phyloP scores from a whole-genome alignment of 495 filamentous ascomycete species.

The Amniculicola lignicola region DNA sequence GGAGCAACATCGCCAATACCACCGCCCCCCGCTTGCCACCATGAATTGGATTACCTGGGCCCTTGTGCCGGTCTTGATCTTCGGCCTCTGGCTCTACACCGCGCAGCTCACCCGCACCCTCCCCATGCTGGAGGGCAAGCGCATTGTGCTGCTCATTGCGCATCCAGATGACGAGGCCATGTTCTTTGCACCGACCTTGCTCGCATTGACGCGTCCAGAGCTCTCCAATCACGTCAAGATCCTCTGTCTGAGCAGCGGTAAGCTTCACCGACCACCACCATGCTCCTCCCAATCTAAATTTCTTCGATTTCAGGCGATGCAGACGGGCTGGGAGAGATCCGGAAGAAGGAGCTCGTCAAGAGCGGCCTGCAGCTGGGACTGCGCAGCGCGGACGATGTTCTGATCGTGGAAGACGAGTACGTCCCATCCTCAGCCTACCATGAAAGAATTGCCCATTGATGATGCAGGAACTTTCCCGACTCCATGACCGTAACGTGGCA shows the following conservation, averaged over 20 bases:
- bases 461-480: conserved; percentile 70
- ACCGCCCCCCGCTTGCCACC: conserved; percentile 4
- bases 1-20: conserved; percentile 24
- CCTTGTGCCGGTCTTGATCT: conserved; percentile 58
- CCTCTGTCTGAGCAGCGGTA: conserved; percentile 83
- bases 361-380: conserved; percentile 74
- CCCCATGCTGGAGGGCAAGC: conserved; percentile 69
- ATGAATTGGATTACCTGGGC: conserved; percentile 43
- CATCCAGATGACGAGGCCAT: conserved; percentile 99
- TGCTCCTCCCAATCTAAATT: background rate
- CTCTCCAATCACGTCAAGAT: conserved; percentile 88
- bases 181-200: conserved; percentile 92
- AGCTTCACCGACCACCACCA: conserved; percentile 17
- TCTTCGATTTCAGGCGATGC: conserved; percentile 60
- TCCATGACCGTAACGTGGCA: conserved; percentile 78
- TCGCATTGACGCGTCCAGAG: conserved; percentile 70
- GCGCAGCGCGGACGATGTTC: conserved; percentile 67
- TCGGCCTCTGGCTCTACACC: conserved; percentile 56
- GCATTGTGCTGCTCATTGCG: conserved; percentile 86
- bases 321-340: conserved; percentile 75
- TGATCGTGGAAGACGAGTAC: conserved; percentile 71
- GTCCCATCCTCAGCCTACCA: background rate
- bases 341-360: conserved; percentile 78
- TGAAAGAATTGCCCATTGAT: conserved; percentile 2
- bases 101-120: conserved; percentile 56